A percentile compares a stretch with the other conserved stretches of the same genome.
phyloP scores from a whole-genome alignment of 495 filamentous ascomycete genomes.

The Tuber microsphaerosporum region DNA sequence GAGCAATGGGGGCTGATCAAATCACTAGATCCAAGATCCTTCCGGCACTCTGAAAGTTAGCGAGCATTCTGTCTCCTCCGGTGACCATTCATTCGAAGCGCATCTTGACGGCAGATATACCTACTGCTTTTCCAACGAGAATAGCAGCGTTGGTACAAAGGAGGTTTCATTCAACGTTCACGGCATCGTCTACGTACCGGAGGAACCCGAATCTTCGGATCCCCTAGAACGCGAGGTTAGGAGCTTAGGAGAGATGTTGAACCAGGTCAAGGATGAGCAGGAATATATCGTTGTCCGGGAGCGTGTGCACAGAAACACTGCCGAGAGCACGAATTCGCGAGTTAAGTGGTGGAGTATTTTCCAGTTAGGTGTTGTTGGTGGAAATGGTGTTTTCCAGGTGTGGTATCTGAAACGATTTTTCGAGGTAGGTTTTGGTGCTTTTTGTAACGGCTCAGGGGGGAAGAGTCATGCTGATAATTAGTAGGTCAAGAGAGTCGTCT shows the following conservation, averaged over 20 bases:
- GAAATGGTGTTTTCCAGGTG: slow-evolving; percentile 93
- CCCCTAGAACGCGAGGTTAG: slow-evolving; percentile 89
- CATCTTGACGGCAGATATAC: slow-evolving; percentile 75
- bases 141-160: slow-evolving; percentile 84
- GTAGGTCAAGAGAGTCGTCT: slow-evolving; percentile 44
- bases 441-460: background rate
- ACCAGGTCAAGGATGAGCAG: slow-evolving; percentile 94
- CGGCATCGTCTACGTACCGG: slow-evolving; percentile 93
- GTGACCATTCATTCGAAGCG: slow-evolving; percentile 88
- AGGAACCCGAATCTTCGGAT: slow-evolving; percentile 73
- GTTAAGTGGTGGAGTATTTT: slow-evolving; percentile 99
- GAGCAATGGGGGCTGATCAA: background rate
- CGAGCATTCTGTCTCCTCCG: slow-evolving; percentile 71
- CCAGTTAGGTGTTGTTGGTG: slow-evolving; percentile 80
- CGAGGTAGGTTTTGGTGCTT: slow-evolving; percentile 56
- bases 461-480: slow-evolving; percentile 8
- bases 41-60: slow-evolving; percentile 63
- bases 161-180: slow-evolving; percentile 99
- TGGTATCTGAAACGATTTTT: slow-evolving; percentile 99
- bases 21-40: slow-evolving; percentile 73
- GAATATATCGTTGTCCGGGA: slow-evolving; percentile 93
- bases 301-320: slow-evolving; percentile 92
- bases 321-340: slow-evolving; percentile 91
- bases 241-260: slow-evolving; percentile 72
- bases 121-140: slow-evolving; percentile 99